These are phyloP conservation scores for Amanita fuliginea DNA, from an alignment of 768 basidiomycete species.

Conservation along the genomic window DNA sequence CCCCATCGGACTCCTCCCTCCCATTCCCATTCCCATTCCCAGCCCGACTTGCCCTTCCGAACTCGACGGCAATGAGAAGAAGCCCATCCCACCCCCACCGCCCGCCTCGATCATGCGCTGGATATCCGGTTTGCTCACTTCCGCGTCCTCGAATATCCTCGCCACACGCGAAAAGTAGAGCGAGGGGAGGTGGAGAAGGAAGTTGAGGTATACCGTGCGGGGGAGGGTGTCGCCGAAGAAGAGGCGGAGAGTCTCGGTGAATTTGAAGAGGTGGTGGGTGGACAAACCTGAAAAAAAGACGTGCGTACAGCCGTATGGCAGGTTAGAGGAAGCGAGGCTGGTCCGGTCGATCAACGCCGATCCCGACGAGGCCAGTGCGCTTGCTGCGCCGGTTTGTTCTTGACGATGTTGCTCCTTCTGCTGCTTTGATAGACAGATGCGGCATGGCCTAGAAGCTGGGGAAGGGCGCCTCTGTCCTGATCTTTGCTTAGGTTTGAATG, in stretches of 20 bases:
- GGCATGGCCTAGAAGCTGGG: conserved; percentile 1
- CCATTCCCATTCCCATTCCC: background rate
- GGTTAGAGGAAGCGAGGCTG: conserved; percentile 11
- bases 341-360: conserved; percentile 10
- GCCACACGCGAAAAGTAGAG: conserved; percentile 75
- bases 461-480: conserved; percentile 9
- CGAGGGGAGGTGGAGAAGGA: conserved; percentile 61
- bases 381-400: background rate
- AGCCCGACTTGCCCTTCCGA: background rate
- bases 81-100: conserved; percentile 11
- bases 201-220: conserved; percentile 21
- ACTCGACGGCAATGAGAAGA: background rate
- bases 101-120: conserved; percentile 33
- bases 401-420: background rate
- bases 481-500: conserved; percentile 27
- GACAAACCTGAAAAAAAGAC: conserved; percentile 8
- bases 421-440: conserved; percentile 13
- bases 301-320: conserved; percentile 18
- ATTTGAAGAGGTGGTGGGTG: conserved; percentile 9
- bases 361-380: conserved; percentile 25
- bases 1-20: background rate
- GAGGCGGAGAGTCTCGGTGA: background rate
- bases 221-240: background rate
- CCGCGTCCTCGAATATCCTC: conserved; percentile 66
- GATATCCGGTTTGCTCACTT: conserved; percentile 58